Conservation (phyloP, 2,329 filamentous ascomycete species). For the Colletotrichum sp. region DNA sequence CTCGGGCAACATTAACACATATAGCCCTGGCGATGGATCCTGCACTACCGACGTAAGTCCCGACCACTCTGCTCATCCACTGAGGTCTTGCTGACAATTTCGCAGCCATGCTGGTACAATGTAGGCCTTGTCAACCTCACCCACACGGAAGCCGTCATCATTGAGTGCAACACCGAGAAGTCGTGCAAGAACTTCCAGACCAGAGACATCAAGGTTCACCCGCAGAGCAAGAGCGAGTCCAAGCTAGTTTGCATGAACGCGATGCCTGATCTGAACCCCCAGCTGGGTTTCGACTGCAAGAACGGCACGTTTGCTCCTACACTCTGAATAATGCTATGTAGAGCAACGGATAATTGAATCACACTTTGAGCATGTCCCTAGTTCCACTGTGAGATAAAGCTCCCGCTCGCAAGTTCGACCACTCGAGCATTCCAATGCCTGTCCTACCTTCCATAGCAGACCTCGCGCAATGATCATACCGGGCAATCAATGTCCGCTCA, state of each 20-base stretch:
- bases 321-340: not conserved
- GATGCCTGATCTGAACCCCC: slow-evolving; percentile 34
- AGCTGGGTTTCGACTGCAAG: slow-evolving; percentile 36
- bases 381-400: fast-evolving
- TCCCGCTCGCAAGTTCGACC: not conserved
- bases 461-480: too few relatives aligned
- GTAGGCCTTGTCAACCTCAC: slow-evolving; percentile 38
- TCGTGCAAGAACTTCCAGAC: slow-evolving; percentile 41
- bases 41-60: slow-evolving; percentile 36
- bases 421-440: not conserved
- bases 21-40: slow-evolving; percentile 45
- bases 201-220: slow-evolving; percentile 35
- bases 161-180: slow-evolving; percentile 43
- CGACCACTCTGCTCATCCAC: not conserved
- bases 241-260: slow-evolving; percentile 40
- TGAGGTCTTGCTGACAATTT: not conserved
- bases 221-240: slow-evolving; percentile 30
- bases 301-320: slow-evolving; percentile 31
- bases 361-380: fast-evolving
- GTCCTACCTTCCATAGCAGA: too few relatives aligned
- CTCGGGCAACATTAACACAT: slow-evolving; percentile 45
- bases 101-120: slow-evolving; percentile 47
- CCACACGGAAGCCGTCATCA: slow-evolving; percentile 44
- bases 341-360: not conserved
- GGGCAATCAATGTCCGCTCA: too few relatives aligned